phyloP scores from a whole-genome alignment of 441 rosid genomes.

The Adansonia grandidieri region DNA sequence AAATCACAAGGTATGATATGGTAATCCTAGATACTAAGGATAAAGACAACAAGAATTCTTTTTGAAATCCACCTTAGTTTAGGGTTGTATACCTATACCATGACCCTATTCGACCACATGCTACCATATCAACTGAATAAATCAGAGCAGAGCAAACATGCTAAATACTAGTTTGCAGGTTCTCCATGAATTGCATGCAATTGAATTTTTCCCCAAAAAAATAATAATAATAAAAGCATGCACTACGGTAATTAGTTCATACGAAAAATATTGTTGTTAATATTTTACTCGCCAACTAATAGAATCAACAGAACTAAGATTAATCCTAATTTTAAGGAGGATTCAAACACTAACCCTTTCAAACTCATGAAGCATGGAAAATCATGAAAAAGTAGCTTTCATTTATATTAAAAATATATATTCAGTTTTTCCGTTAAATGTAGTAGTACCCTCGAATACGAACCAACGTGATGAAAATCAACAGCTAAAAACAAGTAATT shows the following conservation, averaged over 20 bases:
- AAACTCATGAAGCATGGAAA: background rate
- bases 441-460: background rate
- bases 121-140: background rate
- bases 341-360: background rate
- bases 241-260: background rate
- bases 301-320: background rate
- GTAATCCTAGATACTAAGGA: background rate
- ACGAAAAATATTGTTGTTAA: background rate
- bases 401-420: background rate
- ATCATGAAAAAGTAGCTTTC: background rate
- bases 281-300: background rate
- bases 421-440: no score
- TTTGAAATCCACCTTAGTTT: background rate
- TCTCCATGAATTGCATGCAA: background rate
- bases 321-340: background rate
- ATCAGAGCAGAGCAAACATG: background rate
- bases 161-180: background rate
- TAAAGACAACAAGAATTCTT: background rate
- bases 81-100: background rate
- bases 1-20: background rate
- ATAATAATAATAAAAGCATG: background rate
- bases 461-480: background rate
- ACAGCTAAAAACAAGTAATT: background rate
- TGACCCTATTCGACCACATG: background rate
- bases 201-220: background rate